Base-by-base conservation (phyloP, 352 stramenopile genomes). In the Pythium sp. region DNA sequence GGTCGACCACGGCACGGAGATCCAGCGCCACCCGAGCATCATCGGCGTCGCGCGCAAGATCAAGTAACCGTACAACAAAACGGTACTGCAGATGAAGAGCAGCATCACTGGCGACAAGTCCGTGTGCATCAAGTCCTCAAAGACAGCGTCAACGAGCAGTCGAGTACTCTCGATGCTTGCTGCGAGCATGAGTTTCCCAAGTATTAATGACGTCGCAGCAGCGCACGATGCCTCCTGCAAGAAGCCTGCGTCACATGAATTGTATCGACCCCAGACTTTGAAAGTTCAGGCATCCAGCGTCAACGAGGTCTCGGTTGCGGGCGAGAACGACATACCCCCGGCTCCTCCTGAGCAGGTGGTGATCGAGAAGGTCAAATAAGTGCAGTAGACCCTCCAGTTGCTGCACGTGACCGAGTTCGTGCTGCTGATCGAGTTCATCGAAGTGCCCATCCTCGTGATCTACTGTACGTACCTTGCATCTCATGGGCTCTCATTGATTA, bases 371-470 rank as follows among this genome's bases (percentile, higher is more conserved):
- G 34, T 64, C 58, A 54, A 64, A 36, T 64, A 38, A 36, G 58
- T 75, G 6, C 65, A 58, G 24, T 67, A 64, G 15, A 65, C 54
- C 22, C 41, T 78, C 9, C 43, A 70, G 22, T 24, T 78, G 5
- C 62, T 78, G 18, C 69, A 75, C 24, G 47, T 74, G 22, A 53
- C 36, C 0, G 72, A 78, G 49, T 78, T 75, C 43, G 6, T 78
- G 6, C 62, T 78, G 41, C 47, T 75, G 1, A 47, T 72, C 38
- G 62, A 78, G 63, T 53, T 75, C 58, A 65, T 60, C 2, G 72
- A 78, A 41, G 69, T 71, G 34, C 32, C 73, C 3, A 59, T 78
- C 32, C 68, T 62, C 3, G 26, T 69, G 0, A 53, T 75, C 11
- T 72, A 75, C 49, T 72, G 68, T 74, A 64, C 36, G 67, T 63